Conservation (phyloP, 2,329 filamentous ascomycete genomes). For the Arthrobotrys entomopaga region DNA sequence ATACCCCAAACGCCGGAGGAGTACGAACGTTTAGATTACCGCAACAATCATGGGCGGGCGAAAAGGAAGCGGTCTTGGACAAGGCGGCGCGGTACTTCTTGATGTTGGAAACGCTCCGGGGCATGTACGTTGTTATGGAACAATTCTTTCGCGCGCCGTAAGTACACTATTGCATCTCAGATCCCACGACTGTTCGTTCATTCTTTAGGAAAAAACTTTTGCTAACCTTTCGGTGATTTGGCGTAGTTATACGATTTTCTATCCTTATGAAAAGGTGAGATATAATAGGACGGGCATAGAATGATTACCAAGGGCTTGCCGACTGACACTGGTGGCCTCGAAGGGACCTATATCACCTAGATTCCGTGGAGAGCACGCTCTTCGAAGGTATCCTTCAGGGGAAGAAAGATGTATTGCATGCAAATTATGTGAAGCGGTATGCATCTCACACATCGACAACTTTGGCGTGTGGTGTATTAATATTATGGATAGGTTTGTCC, state of each 20-base stretch:
- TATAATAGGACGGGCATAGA: not conserved
- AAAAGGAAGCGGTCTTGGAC: slow-evolving; percentile 82
- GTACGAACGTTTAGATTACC: slow-evolving; percentile 80
- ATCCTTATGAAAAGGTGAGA: slow-evolving; percentile 91
- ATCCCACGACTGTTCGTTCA: not conserved
- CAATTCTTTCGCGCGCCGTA: slow-evolving; percentile 98
- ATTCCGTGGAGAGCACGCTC: slow-evolving; percentile 97
- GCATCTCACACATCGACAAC: slow-evolving; percentile 42
- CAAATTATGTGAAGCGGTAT: slow-evolving; percentile 94
- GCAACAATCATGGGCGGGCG: slow-evolving; percentile 73
- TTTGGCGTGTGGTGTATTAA: slow-evolving; percentile 40
- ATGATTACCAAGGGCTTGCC: not conserved
- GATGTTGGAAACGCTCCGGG: slow-evolving; percentile 91
- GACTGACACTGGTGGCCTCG: slow-evolving; percentile 4
- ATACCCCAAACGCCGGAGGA: slow-evolving; percentile 77
- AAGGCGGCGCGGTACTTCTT: slow-evolving; percentile 93
- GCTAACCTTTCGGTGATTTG: not conserved
- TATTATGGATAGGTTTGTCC: slow-evolving; percentile 76
- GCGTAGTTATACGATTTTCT: slow-evolving; percentile 92
- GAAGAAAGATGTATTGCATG: slow-evolving; percentile 99
- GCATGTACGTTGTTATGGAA: slow-evolving; percentile 97
- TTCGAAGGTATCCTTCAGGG: slow-evolving; percentile 93
- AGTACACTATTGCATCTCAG: slow-evolving; percentile 65
- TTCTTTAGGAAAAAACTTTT: too few species aligned
- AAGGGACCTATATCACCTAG: slow-evolving; percentile 93